Evolutionary conservation across 768 basidiomycete genomes (phyloP).

Genomic region (Coprinopsis cinerea): DNA sequence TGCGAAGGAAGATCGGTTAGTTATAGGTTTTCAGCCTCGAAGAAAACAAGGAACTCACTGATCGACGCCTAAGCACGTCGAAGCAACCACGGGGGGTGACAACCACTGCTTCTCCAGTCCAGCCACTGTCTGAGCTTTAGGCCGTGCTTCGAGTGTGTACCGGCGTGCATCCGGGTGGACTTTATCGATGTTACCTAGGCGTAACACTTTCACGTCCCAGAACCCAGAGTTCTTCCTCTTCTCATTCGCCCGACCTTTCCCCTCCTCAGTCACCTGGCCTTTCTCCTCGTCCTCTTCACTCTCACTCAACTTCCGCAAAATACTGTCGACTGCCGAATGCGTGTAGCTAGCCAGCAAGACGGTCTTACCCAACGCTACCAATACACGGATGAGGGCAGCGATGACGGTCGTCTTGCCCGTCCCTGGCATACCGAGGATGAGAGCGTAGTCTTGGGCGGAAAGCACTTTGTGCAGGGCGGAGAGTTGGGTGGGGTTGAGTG

Average conservation of each 20-base stretch:
- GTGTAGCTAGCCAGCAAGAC: slow-evolving; percentile 91
- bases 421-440: slow-evolving; percentile 96
- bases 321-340: slow-evolving; percentile 98
- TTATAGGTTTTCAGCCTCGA: not conserved
- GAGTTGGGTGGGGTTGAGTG: slow-evolving; percentile 69
- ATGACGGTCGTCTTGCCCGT: slow-evolving; percentile 97
- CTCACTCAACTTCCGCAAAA: slow-evolving; percentile 72
- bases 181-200: slow-evolving; percentile 91
- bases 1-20: slow-evolving; percentile 21
- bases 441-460: slow-evolving; percentile 79
- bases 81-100: slow-evolving; percentile 89
- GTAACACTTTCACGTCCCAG: slow-evolving; percentile 59
- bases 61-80: slow-evolving; percentile 90
- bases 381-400: slow-evolving; percentile 73
- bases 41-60: slow-evolving; percentile 54
- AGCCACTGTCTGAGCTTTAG: slow-evolving; percentile 60
- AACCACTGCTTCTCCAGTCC: slow-evolving; percentile 80
- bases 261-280: too few relatives aligned
- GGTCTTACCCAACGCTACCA: slow-evolving; percentile 79
- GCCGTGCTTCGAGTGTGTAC: slow-evolving; percentile 58
- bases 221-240: too few relatives aligned
- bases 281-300: slow-evolving; percentile 13
- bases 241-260: slow-evolving; percentile 8
- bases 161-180: slow-evolving; percentile 76
- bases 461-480: slow-evolving; percentile 70